Conservation (phyloP, 2,329 filamentous ascomycete species). For the Chaetomium olivaceum region DNA sequence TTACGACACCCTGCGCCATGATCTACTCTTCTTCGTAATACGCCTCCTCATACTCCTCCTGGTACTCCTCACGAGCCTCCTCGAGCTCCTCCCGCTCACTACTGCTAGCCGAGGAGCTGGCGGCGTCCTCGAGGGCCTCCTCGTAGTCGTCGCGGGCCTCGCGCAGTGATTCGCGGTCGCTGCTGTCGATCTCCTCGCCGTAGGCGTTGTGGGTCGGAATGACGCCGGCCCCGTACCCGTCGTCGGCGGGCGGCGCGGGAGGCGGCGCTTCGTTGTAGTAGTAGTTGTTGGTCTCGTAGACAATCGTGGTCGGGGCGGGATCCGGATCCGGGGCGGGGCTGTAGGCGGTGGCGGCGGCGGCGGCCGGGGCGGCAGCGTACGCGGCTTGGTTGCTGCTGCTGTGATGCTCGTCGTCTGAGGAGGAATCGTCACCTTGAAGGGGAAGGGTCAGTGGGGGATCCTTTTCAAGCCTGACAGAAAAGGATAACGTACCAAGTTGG, state of each 20-base stretch:
- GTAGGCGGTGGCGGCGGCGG: slow-evolving; percentile 14
- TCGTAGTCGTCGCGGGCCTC: slow-evolving; percentile 52
- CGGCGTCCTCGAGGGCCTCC: slow-evolving; percentile 27
- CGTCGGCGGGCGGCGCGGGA: slow-evolving; percentile 6
- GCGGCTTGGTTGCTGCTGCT: slow-evolving; percentile 3
- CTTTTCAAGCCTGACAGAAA: neutral
- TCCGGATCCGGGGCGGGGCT: neutral
- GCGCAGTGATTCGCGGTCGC: slow-evolving; percentile 46
- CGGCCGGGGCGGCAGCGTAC: slow-evolving; percentile 12
- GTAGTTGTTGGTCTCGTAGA: slow-evolving; percentile 28
- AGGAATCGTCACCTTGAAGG: slow-evolving; percentile 18
- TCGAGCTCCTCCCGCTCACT: slow-evolving; percentile 31
- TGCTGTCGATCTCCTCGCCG: slow-evolving; percentile 42
- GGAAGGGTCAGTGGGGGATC: neutral
- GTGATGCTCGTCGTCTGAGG: slow-evolving; percentile 24
- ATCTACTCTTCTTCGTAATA: slow-evolving; percentile 20
- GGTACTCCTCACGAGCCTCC: slow-evolving; percentile 29
- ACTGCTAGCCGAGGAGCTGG: slow-evolving; percentile 30
- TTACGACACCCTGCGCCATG: neutral
- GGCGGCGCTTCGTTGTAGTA: slow-evolving; percentile 22
- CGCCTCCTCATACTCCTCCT: slow-evolving; percentile 29
- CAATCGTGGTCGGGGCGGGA: neutral
- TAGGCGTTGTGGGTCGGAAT: slow-evolving; percentile 39
- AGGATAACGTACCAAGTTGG: slow-evolving; percentile 51
- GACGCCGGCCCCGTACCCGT: slow-evolving; percentile 7